These are phyloP conservation scores for Mortierella sp. DNA, from an alignment of 371 early-diverging fungal species.

Conservation along the genomic window DNA sequence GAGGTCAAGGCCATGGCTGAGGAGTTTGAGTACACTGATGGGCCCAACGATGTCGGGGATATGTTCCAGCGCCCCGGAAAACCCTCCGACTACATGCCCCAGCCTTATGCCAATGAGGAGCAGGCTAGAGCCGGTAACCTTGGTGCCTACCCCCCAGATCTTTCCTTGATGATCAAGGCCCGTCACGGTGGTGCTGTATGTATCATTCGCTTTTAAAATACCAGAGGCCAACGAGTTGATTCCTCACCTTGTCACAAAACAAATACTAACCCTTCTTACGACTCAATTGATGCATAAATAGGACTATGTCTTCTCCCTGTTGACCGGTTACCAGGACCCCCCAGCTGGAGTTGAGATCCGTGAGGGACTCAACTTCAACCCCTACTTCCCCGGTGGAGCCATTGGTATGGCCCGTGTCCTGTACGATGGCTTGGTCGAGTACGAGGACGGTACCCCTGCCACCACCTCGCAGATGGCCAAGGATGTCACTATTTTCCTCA, in stretches of 20 bases:
- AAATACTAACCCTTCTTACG: too few species aligned
- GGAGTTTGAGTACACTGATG: slow-evolving; percentile 93
- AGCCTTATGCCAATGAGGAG: slow-evolving; percentile 97
- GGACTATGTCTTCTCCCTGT: slow-evolving; percentile 96
- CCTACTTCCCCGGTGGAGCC: slow-evolving; percentile 99
- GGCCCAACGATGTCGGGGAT: slow-evolving; percentile 95
- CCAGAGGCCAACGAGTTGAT: too few species aligned
- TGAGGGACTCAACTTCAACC: slow-evolving; percentile 94
- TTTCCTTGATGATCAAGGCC: slow-evolving; percentile 95
- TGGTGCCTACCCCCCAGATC: slow-evolving; percentile 97
- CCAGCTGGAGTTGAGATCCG: slow-evolving; percentile 96
- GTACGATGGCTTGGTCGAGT: slow-evolving; percentile 96
- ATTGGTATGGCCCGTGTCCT: slow-evolving; percentile 97
- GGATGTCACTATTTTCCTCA: slow-evolving; percentile 94
- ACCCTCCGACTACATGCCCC: slow-evolving; percentile 95
- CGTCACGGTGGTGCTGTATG: slow-evolving; percentile 93
- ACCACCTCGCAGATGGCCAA: slow-evolving; percentile 98
- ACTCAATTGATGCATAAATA: too few species aligned
- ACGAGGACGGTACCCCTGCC: slow-evolving; percentile 98
- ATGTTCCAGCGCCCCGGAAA: slow-evolving; percentile 97
- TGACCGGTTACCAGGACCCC: slow-evolving; percentile 96
- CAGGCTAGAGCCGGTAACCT: slow-evolving; percentile 97
- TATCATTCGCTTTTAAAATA: too few species aligned
- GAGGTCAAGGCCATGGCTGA: slow-evolving; percentile 97
- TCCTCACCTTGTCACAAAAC: too few species aligned